A percentile compares a stretch with the other conserved stretches of the same genome.
Evolutionary conservation across 768 basidiomycete genomes (phyloP).

Genomic region (Panaeolus papilionaceus): DNA sequence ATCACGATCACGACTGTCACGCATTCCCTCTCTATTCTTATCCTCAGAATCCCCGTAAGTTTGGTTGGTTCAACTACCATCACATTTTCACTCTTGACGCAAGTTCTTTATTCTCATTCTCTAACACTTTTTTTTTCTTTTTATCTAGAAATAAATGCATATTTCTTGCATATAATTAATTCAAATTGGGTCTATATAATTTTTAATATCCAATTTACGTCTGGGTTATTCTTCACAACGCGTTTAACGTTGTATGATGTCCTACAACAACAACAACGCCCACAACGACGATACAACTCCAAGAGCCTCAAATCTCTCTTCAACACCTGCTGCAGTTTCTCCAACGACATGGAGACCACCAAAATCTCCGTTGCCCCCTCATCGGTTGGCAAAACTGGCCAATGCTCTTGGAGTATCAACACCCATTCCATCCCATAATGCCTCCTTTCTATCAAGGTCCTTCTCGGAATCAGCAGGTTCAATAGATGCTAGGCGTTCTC

Average conservation of each 20-base stretch:
- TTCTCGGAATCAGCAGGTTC: constrained; percentile 44
- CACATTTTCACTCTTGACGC: neutral
- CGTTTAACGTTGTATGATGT: constrained; percentile 29
- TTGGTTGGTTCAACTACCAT: constrained; percentile 18
- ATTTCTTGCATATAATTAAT: constrained; percentile 20
- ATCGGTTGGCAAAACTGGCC: constrained; percentile 81
- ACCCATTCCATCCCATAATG: constrained; percentile 63
- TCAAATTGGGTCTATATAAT: constrained; percentile 7
- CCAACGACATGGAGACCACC: constrained; percentile 66
- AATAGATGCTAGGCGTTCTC: constrained; percentile 47
- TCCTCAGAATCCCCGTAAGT: constrained; percentile 15
- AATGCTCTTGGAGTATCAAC: constrained; percentile 86
- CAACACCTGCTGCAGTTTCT: constrained; percentile 36
- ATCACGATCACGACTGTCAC: constrained; percentile 26
- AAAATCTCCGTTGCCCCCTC: constrained; percentile 74
- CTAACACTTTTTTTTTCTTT: neutral
- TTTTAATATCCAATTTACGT: constrained; percentile 1
- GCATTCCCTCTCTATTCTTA: constrained; percentile 20
- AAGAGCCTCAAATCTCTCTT: constrained; percentile 31
- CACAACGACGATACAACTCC: constrained; percentile 28
- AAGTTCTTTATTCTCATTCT: neutral
- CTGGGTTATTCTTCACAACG: constrained; percentile 1
- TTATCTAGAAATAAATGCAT: constrained; percentile 8
- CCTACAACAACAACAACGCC: constrained; percentile 28
- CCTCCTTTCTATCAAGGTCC: constrained; percentile 39